Evolutionary conservation across 139 green algal genomes (phyloP), one percentile per base, ranked within the genome.

Genomic region (Chlorella sp.): DNA sequence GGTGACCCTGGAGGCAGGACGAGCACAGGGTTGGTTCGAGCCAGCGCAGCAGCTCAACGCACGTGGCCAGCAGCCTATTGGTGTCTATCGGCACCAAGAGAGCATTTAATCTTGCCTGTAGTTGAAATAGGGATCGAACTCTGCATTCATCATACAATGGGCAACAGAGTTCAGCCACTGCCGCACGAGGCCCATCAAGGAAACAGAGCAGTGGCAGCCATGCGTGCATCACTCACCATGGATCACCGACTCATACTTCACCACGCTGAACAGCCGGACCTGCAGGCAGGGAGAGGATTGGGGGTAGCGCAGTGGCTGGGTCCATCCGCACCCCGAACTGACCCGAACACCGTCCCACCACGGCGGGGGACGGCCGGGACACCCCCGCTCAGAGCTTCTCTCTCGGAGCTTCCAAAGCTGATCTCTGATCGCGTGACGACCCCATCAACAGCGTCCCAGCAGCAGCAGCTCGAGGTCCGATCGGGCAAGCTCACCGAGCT

Each of bases 231-330:
- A 67, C 2, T 38, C 41, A 70, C 50, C 6, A 62, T 97, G 93
- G 74, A 97, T 97, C 27, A 97, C 91, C 19, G 72, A 89, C 77
- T 97, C 93, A 68, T 97, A 97, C 63, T 97, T 97, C 33, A 97
- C 86, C 0, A 98, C 92, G 1, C 88, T 96, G 76, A 98, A 98
- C 0, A 98, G 75, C 9, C 94, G 89, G 61, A 85, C 80, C 80
- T 85, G 60, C 41, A 53, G 63, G 25, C 25, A 7, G 11, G 42
- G 41, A 53, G 1, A 14, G 29, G 42, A 63, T 70, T 67, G 46
- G 27, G 15, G 45, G 36, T 27, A 45, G 14, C 8, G 14, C 70
- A 14, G 15, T 27, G 56, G 23, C 45, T 50, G 19, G 36, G 42
- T n/a, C n/a, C n/a, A n/a, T 59, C 6, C 8, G 5, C 21, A 19